Evolutionary conservation across 2,329 filamentous ascomycete species (phyloP).

Genomic region (Xylariaceae sp.): DNA sequence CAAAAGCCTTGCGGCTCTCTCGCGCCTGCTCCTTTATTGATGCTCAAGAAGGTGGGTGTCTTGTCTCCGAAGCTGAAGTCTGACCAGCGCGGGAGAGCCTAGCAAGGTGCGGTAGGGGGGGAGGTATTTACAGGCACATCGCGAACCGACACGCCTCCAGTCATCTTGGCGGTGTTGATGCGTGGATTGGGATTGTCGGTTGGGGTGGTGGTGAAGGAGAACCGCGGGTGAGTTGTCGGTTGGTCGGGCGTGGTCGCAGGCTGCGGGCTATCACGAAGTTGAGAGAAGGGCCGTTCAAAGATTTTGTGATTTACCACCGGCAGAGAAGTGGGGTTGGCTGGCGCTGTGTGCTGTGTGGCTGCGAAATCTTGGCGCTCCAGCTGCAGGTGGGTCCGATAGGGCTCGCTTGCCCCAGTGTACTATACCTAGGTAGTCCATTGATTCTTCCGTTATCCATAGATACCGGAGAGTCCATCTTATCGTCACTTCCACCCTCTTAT

Average conservation of each 20-base stretch:
- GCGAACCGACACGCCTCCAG: background rate
- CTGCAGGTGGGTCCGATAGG: conserved; percentile 7
- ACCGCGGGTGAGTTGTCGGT: conserved; percentile 14
- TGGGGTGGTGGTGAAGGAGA: background rate
- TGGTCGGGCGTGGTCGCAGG: background rate
- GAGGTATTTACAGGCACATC: background rate
- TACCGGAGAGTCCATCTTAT: too few species aligned
- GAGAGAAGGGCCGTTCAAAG: background rate
- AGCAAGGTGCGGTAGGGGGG: conserved; percentile 2
- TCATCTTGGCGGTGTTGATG: background rate
- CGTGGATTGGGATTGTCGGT: background rate
- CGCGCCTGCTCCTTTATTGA: conserved; percentile 59
- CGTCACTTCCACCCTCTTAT: too few species aligned
- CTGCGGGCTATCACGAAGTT: background rate
- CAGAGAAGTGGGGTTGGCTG: conserved; percentile 6
- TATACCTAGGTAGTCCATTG: too few species aligned
- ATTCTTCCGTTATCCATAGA: too few species aligned
- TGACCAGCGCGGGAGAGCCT: conserved; percentile 1
- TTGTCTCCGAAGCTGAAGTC: background rate
- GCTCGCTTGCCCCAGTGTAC: conserved; percentile 1
- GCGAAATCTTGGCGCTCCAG: conserved; percentile 8
- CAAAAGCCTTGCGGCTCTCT: conserved; percentile 72
- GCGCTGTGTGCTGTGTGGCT: conserved; percentile 3
- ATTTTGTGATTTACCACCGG: conserved; percentile 19
- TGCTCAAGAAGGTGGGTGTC: background rate